phyloP scores from a whole-genome alignment of 148 eudicot genomes.

The Arbutus unedo region DNA sequence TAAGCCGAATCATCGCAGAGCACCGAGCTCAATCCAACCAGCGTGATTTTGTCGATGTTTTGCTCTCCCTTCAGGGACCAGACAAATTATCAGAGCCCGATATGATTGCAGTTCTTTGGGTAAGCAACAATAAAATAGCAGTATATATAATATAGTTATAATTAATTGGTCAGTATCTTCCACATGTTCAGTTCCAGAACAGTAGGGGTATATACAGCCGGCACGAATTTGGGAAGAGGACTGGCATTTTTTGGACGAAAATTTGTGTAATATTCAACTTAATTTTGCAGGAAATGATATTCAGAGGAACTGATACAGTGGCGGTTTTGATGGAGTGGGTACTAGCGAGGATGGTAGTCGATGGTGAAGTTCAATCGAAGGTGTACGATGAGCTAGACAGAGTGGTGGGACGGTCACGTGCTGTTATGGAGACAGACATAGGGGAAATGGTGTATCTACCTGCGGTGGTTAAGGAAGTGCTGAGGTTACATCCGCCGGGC shows the following conservation, averaged over 20 bases:
- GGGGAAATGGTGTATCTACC: conserved; percentile 40
- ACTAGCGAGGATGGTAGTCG: conserved; percentile 57
- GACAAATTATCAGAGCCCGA: conserved; percentile 59
- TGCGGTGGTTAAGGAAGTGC: conserved; percentile 63
- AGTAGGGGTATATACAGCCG: no score
- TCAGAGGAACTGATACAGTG: conserved; percentile 72
- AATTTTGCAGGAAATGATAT: conserved; percentile 66
- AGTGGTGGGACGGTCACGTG: conserved; percentile 49
- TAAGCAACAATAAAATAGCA: conserved; percentile 18
- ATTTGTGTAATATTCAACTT: background rate
- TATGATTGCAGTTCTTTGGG: conserved; percentile 82
- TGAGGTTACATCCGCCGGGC: conserved; percentile 73
- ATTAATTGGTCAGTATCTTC: no score
- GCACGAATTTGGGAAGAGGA: no score
- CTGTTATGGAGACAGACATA: conserved; percentile 40
- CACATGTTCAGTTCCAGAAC: no score
- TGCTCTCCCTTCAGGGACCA: conserved; percentile 50
- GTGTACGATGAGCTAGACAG: conserved; percentile 57
- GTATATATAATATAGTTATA: no score
- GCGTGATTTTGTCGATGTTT: conserved; percentile 68
- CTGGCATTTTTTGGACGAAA: background rate
- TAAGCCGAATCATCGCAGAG: conserved; percentile 45
- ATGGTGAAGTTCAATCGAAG: conserved; percentile 51
- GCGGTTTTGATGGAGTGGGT: conserved; percentile 73
- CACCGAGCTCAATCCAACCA: conserved; percentile 34